Evolutionary conservation across 192 early-diverging fungal species (phyloP).

Genomic region (Gigaspora rosea): DNA sequence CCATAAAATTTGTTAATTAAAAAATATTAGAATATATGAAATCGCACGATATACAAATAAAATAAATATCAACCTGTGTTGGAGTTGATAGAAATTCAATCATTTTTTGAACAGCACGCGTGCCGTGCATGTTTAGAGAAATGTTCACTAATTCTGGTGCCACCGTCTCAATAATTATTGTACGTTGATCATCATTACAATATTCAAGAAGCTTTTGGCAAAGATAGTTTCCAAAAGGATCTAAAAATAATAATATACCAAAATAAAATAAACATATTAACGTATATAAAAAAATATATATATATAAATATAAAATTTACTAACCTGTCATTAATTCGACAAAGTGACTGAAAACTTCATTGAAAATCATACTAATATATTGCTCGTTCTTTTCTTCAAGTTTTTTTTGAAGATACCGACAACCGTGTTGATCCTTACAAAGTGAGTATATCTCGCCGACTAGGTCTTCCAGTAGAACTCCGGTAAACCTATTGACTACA

Average conservation of each 20-base stretch:
- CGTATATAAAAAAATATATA: neutral
- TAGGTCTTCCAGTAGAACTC: constrained; percentile 66
- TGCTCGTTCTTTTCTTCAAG: constrained; percentile 73
- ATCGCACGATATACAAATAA: neutral
- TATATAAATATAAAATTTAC: neutral
- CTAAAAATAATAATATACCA: constrained; percentile 36
- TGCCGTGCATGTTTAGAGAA: constrained; percentile 90
- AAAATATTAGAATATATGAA: neutral
- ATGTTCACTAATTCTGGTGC: constrained; percentile 76
- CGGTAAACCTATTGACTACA: constrained; percentile 64
- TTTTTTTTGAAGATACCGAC: constrained; percentile 84
- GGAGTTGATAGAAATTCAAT: constrained; percentile 74
- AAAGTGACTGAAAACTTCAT: constrained; percentile 74
- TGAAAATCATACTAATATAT: constrained; percentile 71
- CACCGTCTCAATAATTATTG: constrained; percentile 70
- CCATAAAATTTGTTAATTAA: neutral
- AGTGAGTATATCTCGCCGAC: constrained; percentile 73
- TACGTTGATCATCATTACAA: constrained; percentile 75
- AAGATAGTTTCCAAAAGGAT: constrained; percentile 92
- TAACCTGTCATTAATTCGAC: constrained; percentile 80
- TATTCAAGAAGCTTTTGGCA: constrained; percentile 88
- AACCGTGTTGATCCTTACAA: constrained; percentile 89
- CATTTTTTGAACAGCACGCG: constrained; percentile 90
- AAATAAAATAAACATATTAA: neutral
- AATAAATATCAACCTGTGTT: constrained; percentile 46